Base-by-base conservation (phyloP, 306 rosid species). In the Urtica urens region DNA sequence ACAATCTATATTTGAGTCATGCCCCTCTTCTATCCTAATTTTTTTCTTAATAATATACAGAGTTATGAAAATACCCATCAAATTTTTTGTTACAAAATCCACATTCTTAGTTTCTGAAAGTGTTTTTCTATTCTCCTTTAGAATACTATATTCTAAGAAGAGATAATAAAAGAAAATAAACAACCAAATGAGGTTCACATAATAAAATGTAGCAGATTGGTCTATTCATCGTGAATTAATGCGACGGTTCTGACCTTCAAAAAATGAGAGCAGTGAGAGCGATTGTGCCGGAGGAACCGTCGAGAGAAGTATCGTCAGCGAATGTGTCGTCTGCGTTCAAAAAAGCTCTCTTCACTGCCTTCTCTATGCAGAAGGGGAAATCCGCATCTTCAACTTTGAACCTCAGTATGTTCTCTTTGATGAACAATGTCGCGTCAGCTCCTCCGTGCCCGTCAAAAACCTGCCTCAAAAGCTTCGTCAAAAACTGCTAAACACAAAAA, bases 381-480 rank as follows among this genome's bases (percentile, higher is more conserved):
- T 58, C 43, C 1, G 46, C 3, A 34, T 65, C 71, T 27, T 65
- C 65, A 16, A 58, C 35, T 33, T 57, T 65, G 37, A 65, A 65
- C 60, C 59, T 65, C 31, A 65, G 44, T 50, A 65, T 65, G 35
- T 65, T 65, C 50, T 65, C 71, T 42, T 58, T 42, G 7, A 58
- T 37, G 35, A 57, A 65, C 12, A 41, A 57, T 34, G 71, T 60
- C 16, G 71, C 71, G 51, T 65, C 71, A 23, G 65, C 44, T 42
- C 71, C 71, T 12, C 71, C 71, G 26, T 65, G 71, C 59, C 71
- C 71, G 16, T 65, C 71, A 65, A 65, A 65, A 11, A 65, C 71
- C 71, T 65, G 59, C 35, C 43, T 31, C 18, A 9, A 17, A 30
- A 23, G 47, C 34, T 35, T 15, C 21, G 31, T n/a, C n/a, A n/a